phyloP scores from a whole-genome alignment of 148 eudicot species.

The Selenicereus undatus region DNA sequence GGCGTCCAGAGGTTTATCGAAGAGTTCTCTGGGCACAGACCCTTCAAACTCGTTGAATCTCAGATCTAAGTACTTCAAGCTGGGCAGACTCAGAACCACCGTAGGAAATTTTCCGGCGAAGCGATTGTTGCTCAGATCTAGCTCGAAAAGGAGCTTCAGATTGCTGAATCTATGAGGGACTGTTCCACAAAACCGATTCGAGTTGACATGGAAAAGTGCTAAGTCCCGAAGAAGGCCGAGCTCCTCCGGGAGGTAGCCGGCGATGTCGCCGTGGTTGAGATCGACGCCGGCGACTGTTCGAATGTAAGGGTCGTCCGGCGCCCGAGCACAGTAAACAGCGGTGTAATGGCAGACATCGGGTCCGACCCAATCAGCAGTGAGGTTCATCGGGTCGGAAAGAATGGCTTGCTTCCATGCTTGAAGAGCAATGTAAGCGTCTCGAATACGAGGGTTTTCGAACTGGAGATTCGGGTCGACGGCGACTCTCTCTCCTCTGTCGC shows the following conservation, averaged over 20 bases:
- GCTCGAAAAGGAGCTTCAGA: slow-evolving; percentile 49
- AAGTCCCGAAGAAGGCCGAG: slow-evolving; percentile 68
- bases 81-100: slow-evolving; percentile 54
- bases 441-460: slow-evolving; percentile 48
- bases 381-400: slow-evolving; percentile 68
- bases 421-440: slow-evolving; percentile 83
- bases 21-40: slow-evolving; percentile 48
- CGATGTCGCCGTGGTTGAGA: slow-evolving; percentile 83
- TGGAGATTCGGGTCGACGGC: slow-evolving; percentile 40
- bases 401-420: slow-evolving; percentile 86
- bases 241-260: slow-evolving; percentile 82
- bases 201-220: slow-evolving; percentile 68
- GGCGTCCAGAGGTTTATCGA: slow-evolving; percentile 72
- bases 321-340: slow-evolving; percentile 73
- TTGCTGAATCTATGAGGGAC: slow-evolving; percentile 56
- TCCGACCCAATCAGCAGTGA: slow-evolving; percentile 72
- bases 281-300: slow-evolving; percentile 76
- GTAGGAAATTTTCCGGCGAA: slow-evolving; percentile 74
- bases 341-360: slow-evolving; percentile 61
- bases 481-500: slow-evolving; percentile 65
- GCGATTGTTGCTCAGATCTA: slow-evolving; percentile 85
- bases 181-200: slow-evolving; percentile 80
- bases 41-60: slow-evolving; percentile 92
- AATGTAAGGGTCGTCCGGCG: slow-evolving; percentile 34
- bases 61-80: slow-evolving; percentile 59